Percentiles rank a stretch among this genome's conserved stretches.
Evolutionary conservation across 2,329 filamentous ascomycete species (phyloP).

Genomic region (Penicillium concentricum): DNA sequence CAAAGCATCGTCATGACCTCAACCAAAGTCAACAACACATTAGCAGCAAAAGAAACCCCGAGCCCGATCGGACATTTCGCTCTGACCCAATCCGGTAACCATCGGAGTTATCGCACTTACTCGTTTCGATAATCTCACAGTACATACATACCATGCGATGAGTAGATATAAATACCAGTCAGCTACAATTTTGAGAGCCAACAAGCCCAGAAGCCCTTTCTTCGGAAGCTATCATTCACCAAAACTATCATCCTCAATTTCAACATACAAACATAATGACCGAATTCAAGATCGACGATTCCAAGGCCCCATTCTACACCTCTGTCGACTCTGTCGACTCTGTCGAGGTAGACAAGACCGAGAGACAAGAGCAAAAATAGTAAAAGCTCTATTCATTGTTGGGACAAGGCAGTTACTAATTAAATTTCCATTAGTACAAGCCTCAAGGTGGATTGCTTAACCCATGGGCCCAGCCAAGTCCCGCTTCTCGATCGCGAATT

Average conservation of each 20-base stretch:
- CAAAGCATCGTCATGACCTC: no score
- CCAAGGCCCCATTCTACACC: neutral
- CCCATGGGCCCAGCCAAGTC: conserved; percentile 6
- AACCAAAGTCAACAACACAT: no score
- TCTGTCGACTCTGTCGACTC: neutral
- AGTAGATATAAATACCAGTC: neutral
- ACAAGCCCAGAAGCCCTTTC: neutral
- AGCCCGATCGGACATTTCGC: neutral
- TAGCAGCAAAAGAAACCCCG: neutral
- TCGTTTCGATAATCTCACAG: neutral
- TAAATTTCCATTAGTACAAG: neutral
- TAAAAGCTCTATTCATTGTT: neutral
- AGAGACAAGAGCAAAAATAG: neutral
- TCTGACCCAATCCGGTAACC: neutral
- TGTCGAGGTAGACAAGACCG: neutral
- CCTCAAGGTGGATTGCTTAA: neutral
- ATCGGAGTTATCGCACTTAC: neutral
- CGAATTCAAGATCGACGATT: neutral
- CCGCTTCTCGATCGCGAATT: conserved; percentile 6
- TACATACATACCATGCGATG: no score
- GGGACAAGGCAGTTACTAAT: neutral
- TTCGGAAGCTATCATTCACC: no score
- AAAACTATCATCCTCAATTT: neutral
- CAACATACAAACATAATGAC: neutral
- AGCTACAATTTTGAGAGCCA: neutral